phyloP scores from a whole-genome alignment of 2,329 filamentous ascomycete species.

The Epicoccum sorghinum region DNA sequence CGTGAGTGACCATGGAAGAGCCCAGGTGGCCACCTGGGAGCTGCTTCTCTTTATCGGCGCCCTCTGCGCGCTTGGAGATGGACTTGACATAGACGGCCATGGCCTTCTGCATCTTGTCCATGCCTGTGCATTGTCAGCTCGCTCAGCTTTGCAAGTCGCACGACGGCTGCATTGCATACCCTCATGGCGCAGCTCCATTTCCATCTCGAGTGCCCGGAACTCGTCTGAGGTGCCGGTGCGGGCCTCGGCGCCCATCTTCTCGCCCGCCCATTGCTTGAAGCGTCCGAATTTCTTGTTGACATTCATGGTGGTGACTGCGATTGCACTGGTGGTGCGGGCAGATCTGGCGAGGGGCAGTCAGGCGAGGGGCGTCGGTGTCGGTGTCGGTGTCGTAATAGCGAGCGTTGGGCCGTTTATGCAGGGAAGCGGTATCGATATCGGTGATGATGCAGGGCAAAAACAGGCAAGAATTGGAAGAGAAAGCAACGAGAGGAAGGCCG shows the following conservation, averaged over 20 bases:
- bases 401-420: conserved; percentile 17
- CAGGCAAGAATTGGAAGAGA: conserved; percentile 13
- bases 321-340: neutral
- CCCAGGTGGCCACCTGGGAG: conserved; percentile 81
- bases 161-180: conserved; percentile 59
- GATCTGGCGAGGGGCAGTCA: conserved; percentile 7
- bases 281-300: conserved; percentile 90
- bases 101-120: conserved; percentile 86
- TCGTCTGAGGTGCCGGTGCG: conserved; percentile 88
- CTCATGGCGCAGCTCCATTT: conserved; percentile 88
- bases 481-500: neutral
- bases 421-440: conserved; percentile 21
- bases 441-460: conserved; percentile 17
- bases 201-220: conserved; percentile 86
- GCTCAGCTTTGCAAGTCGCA: neutral
- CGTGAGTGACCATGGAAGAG: conserved; percentile 83
- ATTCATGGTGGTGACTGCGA: conserved; percentile 55
- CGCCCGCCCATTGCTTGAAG: conserved; percentile 96
- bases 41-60: conserved; percentile 86
- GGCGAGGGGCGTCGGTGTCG: neutral
- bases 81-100: conserved; percentile 89
- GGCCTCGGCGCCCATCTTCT: conserved; percentile 91
- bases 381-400: conserved; percentile 14
- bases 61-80: conserved; percentile 80
- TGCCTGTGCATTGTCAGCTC: conserved; percentile 62